Base-by-base conservation (phyloP, 1,139 yeast species). In the Lodderomyces elongisporus region DNA sequence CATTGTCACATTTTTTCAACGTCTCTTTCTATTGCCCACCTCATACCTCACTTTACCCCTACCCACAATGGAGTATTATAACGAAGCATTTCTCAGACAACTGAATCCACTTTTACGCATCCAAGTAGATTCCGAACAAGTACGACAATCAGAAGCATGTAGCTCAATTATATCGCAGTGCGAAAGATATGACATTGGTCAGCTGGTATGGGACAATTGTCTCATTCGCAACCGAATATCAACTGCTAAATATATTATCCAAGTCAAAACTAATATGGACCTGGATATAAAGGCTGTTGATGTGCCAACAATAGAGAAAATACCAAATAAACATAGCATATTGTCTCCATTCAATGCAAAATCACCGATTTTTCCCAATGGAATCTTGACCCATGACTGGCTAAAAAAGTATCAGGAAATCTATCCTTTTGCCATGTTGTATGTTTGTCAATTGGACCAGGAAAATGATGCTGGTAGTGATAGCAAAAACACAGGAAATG, bases 331-430 rank as follows among this genome's bases (percentile, higher is more conserved):
- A 13, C 68, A 65, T 41, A 58, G 68, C 7, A 31, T 34, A 3
- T 33, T 57, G 3, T 65, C 72, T 0, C 74, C 74, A 0, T 64
- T 67, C 46, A 56, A 64, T 37, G 41, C 50, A 3, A 33, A 48
- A 5, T 65, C 72, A 0, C 64, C 57, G 27, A 44, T 68, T 29
- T 68, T 56, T 33, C 74, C 74, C 23, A 66, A 68, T 39, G 74
- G 74, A 1, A 57, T 68, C 5, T 42, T 68, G 7, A 54, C 63
- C 7, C 40, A 42, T 1, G 41, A 46, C 20, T 68, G 74, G 74
- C 56, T 68, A 32, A 37, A 40, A 18, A 66, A 66, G 43, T 68
- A 67, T 40, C 40, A 45, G 5, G 29, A 46, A 3, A 41, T 48
- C 8, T 33, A 58, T n/a, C 73, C 74, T 2, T 66, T 62, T 50